phyloP scores from a whole-genome alignment of 75 land plant genomes.

The Pinus albicaulis region DNA sequence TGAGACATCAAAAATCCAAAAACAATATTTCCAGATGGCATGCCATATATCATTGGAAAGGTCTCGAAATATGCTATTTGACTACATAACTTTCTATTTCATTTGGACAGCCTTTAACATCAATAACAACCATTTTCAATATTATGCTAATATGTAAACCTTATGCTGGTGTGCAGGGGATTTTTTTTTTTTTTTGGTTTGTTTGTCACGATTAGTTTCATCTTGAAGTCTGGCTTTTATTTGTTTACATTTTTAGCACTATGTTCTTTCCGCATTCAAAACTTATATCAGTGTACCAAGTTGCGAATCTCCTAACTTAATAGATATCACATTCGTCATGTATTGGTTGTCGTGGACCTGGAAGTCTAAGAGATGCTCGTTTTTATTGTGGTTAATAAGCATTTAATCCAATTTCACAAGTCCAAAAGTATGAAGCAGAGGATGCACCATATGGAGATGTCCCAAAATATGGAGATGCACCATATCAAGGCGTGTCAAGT shows the following conservation, averaged over 20 bases:
- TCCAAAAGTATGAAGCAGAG: not conserved
- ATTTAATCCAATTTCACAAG: not conserved
- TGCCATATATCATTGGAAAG: too few relatives aligned
- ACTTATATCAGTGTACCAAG: not conserved
- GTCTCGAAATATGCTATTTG: too few relatives aligned
- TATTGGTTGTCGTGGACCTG: not conserved
- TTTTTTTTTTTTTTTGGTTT: not conserved
- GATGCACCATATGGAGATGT: not conserved
- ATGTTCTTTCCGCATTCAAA: not conserved
- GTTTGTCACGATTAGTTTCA: not conserved
- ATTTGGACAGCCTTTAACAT: too few relatives aligned
- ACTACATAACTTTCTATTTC: too few relatives aligned
- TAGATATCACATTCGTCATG: not conserved
- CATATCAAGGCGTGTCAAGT: too few relatives aligned
- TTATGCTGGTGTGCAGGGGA: not conserved
- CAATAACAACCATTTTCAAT: too few relatives aligned
- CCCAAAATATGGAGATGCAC: too few relatives aligned
- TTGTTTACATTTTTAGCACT: not conserved
- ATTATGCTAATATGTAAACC: not conserved
- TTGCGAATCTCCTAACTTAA: not conserved
- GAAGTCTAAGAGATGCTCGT: not conserved
- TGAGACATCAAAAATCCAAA: too few relatives aligned
- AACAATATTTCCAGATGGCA: too few relatives aligned
- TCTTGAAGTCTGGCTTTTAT: not conserved
- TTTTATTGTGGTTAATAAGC: not conserved